Evolutionary conservation across 1,284 basidiomycete genomes (phyloP), one percentile per base, ranked within the genome.

Genomic region (Neotropicomus parvogracilis): DNA sequence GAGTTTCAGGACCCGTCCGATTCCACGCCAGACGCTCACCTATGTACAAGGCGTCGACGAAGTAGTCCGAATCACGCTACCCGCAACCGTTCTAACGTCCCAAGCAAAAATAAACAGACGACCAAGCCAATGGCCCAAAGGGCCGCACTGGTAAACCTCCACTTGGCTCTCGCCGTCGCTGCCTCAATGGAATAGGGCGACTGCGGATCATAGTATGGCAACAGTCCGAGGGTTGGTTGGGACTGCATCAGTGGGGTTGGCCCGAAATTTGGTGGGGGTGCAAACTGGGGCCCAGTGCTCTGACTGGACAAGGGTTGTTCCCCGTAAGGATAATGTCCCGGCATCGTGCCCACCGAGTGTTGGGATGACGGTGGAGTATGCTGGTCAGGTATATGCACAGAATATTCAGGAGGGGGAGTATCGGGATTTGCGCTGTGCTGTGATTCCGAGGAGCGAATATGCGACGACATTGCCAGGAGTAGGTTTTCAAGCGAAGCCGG

Each of bases 131-230:
- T 20, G 8, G 68, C 75, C 66, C 72, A 78, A 17, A 71, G 41
- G 11, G 69, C 49, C 8, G 73, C 73, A 33, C 62, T 64, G 16
- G 71, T 52, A 56, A 81, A 80, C 54, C 75, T 69, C 69, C 70
- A 59, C 46, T 68, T 65, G 41, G 75, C 75, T 48, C 73, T 67
- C 36, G 58, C 59, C 59, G 66, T 73, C 54, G 70, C 82, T 59
- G 62, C 75, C 60, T 56, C 68, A 46, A 68, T 67, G 59, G 65
- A 71, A 45, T 75, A 66, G 21, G 65, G 59, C 26, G 74, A 74
- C 17, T 64, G 70, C 14, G 73, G 68, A 54, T 77, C 78, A 58
- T 79, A 73, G 57, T 79, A 80, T 9, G 75, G 70, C 48, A 73
- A 45, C 14, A 68, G 44, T 17, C 58, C 64, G 39, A 63, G 51